Evolutionary conservation across 306 rosid genomes (phyloP).

Genomic region (Acacia crassicarpa): DNA sequence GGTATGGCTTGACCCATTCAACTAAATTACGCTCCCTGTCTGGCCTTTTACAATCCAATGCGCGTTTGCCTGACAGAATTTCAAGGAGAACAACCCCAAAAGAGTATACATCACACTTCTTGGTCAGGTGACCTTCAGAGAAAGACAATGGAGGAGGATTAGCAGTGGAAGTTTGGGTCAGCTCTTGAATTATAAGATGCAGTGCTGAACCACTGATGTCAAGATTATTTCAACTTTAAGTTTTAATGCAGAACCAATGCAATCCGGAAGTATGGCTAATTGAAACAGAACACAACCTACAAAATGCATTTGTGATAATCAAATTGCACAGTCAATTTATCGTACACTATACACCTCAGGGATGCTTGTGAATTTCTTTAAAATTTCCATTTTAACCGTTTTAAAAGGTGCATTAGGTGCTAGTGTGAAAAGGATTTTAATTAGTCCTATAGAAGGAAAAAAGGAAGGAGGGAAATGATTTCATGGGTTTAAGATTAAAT

Average conservation of each 20-base stretch:
- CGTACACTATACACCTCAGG: no score
- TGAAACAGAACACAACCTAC: background rate
- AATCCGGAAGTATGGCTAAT: background rate
- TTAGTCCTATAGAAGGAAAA: background rate
- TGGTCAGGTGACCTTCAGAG: slow-evolving; percentile 80
- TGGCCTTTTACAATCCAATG: slow-evolving; percentile 42
- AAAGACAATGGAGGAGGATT: slow-evolving; percentile 21
- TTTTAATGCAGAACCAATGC: background rate
- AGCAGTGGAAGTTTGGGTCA: slow-evolving; percentile 4
- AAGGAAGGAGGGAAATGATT: background rate
- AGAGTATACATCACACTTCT: slow-evolving; percentile 84
- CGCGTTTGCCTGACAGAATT: slow-evolving; percentile 69
- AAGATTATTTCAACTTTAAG: background rate
- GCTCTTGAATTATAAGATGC: background rate
- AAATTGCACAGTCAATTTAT: background rate
- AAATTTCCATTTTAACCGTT: background rate
- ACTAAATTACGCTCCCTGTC: slow-evolving; percentile 52
- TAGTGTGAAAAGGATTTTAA: background rate
- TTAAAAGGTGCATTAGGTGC: background rate
- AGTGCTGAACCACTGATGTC: background rate
- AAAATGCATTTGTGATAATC: background rate
- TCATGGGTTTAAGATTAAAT: background rate
- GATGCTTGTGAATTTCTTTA: background rate
- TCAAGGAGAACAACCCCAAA: slow-evolving; percentile 62
- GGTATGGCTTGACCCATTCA: slow-evolving; percentile 90